Conservation (phyloP, 2,329 filamentous ascomycete species). For the Neofusicoccum kwambonambiense region DNA sequence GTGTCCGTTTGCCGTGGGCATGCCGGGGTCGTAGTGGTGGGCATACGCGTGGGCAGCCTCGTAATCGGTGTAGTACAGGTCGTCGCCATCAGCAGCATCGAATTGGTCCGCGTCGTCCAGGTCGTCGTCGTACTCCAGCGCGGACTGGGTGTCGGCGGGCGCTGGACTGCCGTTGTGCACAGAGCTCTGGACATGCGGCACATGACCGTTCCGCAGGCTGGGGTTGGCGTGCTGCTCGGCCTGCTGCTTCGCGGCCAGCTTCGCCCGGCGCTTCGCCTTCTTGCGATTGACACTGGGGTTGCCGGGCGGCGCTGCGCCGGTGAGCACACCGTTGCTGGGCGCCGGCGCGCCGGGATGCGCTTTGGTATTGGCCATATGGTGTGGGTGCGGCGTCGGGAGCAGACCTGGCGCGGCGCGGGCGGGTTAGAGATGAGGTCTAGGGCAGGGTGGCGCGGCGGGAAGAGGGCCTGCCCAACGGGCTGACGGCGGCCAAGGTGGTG, state of each 20-base stretch:
- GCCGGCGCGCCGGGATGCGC: slow-evolving; percentile 29
- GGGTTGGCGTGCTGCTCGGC: slow-evolving; percentile 32
- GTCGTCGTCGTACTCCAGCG: slow-evolving; percentile 43
- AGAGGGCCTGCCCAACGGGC: background rate
- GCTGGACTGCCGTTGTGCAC: slow-evolving; percentile 9
- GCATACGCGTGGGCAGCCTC: slow-evolving; percentile 29
- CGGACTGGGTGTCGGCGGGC: slow-evolving; percentile 26
- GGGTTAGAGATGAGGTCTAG: background rate
- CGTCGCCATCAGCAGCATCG: slow-evolving; percentile 32
- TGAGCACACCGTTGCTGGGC: slow-evolving; percentile 41
- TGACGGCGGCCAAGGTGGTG: slow-evolving; percentile 6
- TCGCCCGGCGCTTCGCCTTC: slow-evolving; percentile 90
- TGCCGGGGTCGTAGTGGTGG: slow-evolving; percentile 32
- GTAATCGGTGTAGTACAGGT: slow-evolving; percentile 41
- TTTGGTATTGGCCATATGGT: slow-evolving; percentile 37
- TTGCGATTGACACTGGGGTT: slow-evolving; percentile 73
- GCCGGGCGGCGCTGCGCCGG: slow-evolving; percentile 31
- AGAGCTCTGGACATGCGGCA: slow-evolving; percentile 21
- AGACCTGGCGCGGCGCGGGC: background rate
- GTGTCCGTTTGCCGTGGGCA: slow-evolving; percentile 15
- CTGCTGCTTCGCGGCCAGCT: slow-evolving; percentile 65
- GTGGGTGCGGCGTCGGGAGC: slow-evolving; percentile 1
- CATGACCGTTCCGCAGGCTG: slow-evolving; percentile 31
- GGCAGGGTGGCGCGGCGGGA: background rate
- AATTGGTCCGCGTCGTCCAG: slow-evolving; percentile 42